Evolutionary conservation across 2,329 filamentous ascomycete genomes (phyloP).

Genomic region (Ophiostoma ulmi): DNA sequence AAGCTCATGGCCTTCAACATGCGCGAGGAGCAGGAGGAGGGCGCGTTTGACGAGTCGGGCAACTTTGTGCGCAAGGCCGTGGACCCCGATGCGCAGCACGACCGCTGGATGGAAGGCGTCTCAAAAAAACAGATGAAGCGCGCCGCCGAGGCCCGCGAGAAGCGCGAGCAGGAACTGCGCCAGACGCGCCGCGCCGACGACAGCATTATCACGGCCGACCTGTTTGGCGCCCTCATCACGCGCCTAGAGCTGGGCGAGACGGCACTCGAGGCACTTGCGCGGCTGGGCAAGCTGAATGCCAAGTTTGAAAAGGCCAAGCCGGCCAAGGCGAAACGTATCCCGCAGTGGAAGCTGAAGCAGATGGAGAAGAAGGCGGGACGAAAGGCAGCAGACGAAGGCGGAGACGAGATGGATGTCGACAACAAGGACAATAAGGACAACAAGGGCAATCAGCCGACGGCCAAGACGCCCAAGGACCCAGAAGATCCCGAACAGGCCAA

Average conservation of each 20-base stretch:
- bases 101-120: constrained; percentile 85
- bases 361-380: constrained; percentile 52
- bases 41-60: constrained; percentile 81
- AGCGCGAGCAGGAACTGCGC: constrained; percentile 70
- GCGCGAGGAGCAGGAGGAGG: constrained; percentile 82
- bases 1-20: constrained; percentile 97
- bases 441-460: constrained; percentile 37
- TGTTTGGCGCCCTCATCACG: constrained; percentile 67
- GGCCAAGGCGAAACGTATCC: constrained; percentile 53
- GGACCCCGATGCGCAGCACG: constrained; percentile 85
- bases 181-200: constrained; percentile 70
- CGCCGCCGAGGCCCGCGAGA: constrained; percentile 81
- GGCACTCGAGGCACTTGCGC: constrained; percentile 76
- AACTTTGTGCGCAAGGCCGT: constrained; percentile 87
- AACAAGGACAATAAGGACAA: constrained; percentile 35
- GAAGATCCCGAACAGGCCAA: constrained; percentile 64
- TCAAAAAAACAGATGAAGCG: constrained; percentile 90
- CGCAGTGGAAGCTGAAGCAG: constrained; percentile 56
- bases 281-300: constrained; percentile 59
- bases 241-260: constrained; percentile 77
- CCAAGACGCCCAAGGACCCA: constrained; percentile 48
- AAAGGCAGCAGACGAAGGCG: neutral
- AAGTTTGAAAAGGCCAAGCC: constrained; percentile 35
- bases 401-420: constrained; percentile 68
- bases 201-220: constrained; percentile 78